Evolutionary conservation across 306 rosid genomes (phyloP), one percentile per base, ranked within the genome.

Genomic region (Betula pendula): DNA sequence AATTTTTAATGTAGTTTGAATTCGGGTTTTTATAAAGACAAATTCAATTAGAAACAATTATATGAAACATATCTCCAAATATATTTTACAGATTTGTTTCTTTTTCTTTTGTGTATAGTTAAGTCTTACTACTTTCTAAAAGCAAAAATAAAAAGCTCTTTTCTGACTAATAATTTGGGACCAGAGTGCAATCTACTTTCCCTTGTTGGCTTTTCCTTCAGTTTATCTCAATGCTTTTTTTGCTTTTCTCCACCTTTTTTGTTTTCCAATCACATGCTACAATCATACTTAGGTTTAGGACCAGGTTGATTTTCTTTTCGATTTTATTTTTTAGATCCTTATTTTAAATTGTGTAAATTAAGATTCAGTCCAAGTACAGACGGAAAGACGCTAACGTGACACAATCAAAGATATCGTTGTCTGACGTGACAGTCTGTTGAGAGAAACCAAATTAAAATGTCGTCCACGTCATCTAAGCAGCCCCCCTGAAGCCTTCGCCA

Each of bases 151-250:
- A 33, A 65, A 65, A 70, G 71, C 62, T 45, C 13, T 77, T 77
- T 75, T 70, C 59, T 74, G 85, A 82, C 73, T 68, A 58, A 73
- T 78, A 74, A 59, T 51, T 31, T 24, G 43, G 53, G 22, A 7
- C 20, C 62, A 1, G 1, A 8, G 51, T 6, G 62, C 16, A 67
- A 68, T 27, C 48, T 6, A 13, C 40, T 53, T 44, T 51, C 58
- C 3, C 8, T n/a, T 51, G 58, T 51, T 19, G 24, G 58, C 58
- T 19, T 5, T 8, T 52, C 4, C 0, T 3, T 5, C 9, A 8
- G 27, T 74, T 35, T n/a, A 11, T 29, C 13, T 44, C 29, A 6
- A 31, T 56, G 4, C 12, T 17, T 48, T 17, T 48, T 3, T 29
- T 19, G 55, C 73, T 42, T 50, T 53, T 33, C 45, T 25, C 19